phyloP scores from a whole-genome alignment of 768 basidiomycete species.

The Mycena chlorophos region DNA sequence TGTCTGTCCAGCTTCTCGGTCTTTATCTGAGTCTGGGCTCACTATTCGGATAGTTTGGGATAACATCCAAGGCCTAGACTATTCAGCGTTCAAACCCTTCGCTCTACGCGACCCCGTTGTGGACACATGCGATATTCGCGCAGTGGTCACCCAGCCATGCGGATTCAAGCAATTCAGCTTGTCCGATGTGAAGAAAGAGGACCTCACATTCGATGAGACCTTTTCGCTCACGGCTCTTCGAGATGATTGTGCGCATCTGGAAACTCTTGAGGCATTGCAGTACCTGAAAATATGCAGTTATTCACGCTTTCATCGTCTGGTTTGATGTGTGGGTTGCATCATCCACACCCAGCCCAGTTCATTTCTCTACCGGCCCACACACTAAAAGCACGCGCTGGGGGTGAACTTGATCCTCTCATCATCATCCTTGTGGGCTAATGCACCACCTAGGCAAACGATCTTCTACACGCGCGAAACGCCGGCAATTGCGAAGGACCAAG shows the following conservation, averaged over 20 bases:
- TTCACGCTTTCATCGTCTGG: slow-evolving; percentile 99
- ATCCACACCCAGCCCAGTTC: slow-evolving; percentile 94
- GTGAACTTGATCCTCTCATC: slow-evolving; percentile 55
- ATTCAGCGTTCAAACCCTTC: slow-evolving; percentile 98
- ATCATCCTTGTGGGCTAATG: background rate
- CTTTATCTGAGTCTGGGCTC: background rate
- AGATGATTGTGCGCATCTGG: slow-evolving; percentile 74
- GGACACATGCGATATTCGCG: slow-evolving; percentile 94
- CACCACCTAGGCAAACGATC: slow-evolving; percentile 76
- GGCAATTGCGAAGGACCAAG: slow-evolving; percentile 67
- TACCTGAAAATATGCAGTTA: slow-evolving; percentile 49
- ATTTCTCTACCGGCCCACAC: slow-evolving; percentile 97
- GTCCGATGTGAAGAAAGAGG: slow-evolving; percentile 90
- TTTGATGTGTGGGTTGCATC: slow-evolving; percentile 95
- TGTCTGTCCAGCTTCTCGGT: slow-evolving; percentile 59
- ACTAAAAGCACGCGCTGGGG: slow-evolving; percentile 97
- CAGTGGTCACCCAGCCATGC: slow-evolving; percentile 92
- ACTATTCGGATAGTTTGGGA: slow-evolving; percentile 84
- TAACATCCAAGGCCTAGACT: slow-evolving; percentile 99
- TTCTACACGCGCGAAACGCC: slow-evolving; percentile 92
- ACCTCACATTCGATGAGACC: slow-evolving; percentile 79
- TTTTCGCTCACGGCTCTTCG: slow-evolving; percentile 83
- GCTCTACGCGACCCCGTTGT: slow-evolving; percentile 95
- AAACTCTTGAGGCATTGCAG: background rate
- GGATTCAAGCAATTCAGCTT: slow-evolving; percentile 92